phyloP scores from a whole-genome alignment of 192 early-diverging fungal species.

The Coemansia asiatica region DNA sequence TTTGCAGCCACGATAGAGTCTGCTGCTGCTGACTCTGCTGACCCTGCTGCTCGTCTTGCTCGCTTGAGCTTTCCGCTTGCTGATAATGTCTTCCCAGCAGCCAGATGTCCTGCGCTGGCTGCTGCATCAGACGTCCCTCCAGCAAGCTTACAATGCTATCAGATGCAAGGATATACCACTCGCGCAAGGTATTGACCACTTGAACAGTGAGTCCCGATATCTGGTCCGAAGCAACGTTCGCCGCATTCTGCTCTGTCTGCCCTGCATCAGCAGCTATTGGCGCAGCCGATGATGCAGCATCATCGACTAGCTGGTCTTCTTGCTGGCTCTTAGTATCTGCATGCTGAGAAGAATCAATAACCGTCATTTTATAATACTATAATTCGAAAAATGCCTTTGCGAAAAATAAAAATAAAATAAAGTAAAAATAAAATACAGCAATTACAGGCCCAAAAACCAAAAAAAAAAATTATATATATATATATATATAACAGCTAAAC shows the following conservation, averaged over 20 bases:
- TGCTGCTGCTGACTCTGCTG: constrained; percentile 11
- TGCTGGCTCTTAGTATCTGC: too few species aligned
- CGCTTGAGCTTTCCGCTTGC: background rate
- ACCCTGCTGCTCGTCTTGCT: constrained; percentile 5
- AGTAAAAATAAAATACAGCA: too few species aligned
- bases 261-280: background rate
- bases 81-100: constrained; percentile 49
- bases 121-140: constrained; percentile 39
- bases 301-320: too few species aligned
- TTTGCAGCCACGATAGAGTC: background rate
- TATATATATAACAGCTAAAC: too few species aligned
- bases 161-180: constrained; percentile 49
- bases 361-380: too few species aligned
- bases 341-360: too few species aligned
- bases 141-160: constrained; percentile 48
- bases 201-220: constrained; percentile 21
- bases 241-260: background rate
- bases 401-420: too few species aligned
- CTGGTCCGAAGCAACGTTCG: constrained; percentile 11
- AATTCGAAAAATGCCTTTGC: too few species aligned
- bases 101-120: constrained; percentile 44
- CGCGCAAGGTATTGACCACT: constrained; percentile 49
- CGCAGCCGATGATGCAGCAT: too few species aligned
- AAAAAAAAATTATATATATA: too few species aligned
- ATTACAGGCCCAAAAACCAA: too few species aligned